These are phyloP conservation scores for Aphanoascus verrucosus DNA, from an alignment of 2,329 filamentous ascomycete genomes.

Conservation along the genomic window DNA sequence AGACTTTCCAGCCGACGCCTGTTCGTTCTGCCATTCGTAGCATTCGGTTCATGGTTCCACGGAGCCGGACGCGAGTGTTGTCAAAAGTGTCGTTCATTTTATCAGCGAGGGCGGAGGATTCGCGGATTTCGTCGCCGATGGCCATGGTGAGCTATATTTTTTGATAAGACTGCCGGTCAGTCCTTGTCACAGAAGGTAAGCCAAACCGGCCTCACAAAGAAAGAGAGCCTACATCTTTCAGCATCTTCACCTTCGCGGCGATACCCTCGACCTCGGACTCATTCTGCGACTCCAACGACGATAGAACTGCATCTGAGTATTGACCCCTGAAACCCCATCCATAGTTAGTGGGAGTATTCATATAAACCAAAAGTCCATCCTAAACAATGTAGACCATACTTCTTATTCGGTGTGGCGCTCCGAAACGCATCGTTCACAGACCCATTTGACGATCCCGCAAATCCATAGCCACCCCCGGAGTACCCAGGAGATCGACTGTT, in stretches of 20 bases:
- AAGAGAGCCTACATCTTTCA: conserved; percentile 64
- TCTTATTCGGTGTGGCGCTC: conserved; percentile 60
- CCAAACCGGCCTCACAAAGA: not conserved
- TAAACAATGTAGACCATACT: conserved; percentile 35
- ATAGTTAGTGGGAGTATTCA: not conserved
- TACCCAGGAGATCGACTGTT: conserved; percentile 30
- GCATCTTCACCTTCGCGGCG: conserved; percentile 72
- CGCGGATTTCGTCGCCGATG: conserved; percentile 90
- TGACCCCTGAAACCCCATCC: conserved; percentile 52
- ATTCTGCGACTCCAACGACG: conserved; percentile 92
- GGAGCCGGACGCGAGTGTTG: conserved; percentile 64
- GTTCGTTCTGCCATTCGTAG: conserved; percentile 86
- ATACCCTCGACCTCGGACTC: conserved; percentile 84
- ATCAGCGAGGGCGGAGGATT: conserved; percentile 75
- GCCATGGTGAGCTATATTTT: conserved; percentile 66
- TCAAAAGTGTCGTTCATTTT: conserved; percentile 97
- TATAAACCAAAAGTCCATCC: not conserved
- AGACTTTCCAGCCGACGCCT: conserved; percentile 91
- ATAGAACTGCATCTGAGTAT: conserved; percentile 83
- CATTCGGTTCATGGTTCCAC: conserved; percentile 96
- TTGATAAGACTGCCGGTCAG: not conserved
- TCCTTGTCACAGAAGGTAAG: not conserved
- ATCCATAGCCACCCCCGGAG: conserved; percentile 21
- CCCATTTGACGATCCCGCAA: conserved; percentile 15
- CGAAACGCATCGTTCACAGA: conserved; percentile 36